A percentile compares a stretch with the other conserved stretches of the same genome.
Evolutionary conservation across 2,329 filamentous ascomycete genomes (phyloP).

Genomic region (Pestalotiopsis fici): DNA sequence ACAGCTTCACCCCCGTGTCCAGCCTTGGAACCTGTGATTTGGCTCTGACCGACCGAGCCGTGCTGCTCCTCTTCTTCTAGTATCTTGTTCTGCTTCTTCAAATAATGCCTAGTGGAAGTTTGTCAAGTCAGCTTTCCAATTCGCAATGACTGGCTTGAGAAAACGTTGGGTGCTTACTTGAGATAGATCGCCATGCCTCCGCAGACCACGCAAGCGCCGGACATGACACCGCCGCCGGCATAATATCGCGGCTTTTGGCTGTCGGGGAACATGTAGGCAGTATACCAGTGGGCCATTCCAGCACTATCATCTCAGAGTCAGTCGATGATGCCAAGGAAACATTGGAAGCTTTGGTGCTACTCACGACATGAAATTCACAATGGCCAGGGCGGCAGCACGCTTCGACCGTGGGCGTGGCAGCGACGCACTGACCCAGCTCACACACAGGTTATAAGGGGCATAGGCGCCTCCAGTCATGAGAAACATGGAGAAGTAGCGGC

Average conservation of each 20-base stretch:
- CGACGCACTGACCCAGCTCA: conserved; percentile 21
- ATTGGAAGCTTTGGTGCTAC: neutral
- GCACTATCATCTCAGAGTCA: neutral
- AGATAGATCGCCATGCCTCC: conserved; percentile 24
- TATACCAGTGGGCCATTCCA: conserved; percentile 26
- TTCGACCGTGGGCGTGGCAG: conserved; percentile 23
- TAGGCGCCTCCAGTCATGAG: conserved; percentile 20
- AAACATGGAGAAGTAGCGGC: conserved; percentile 22
- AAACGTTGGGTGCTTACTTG: conserved; percentile 15
- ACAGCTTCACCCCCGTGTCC: neutral
- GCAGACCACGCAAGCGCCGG: conserved; percentile 24
- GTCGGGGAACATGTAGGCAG: conserved; percentile 30
- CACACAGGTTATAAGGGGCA: conserved; percentile 16
- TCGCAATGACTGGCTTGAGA: neutral
- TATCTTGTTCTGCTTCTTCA: conserved; percentile 22
- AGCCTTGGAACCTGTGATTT: neutral
- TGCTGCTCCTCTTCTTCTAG: conserved; percentile 12
- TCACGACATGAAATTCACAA: conserved; percentile 24
- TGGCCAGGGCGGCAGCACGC: conserved; percentile 21
- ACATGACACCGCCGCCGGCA: conserved; percentile 26
- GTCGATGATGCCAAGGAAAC: neutral
- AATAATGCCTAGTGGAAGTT: conserved; percentile 10
- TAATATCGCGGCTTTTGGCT: conserved; percentile 29
- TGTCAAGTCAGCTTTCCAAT: neutral
- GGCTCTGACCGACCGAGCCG: neutral